Percentiles rank a stretch among this genome's conserved stretches.
Conservation (phyloP, 208 protist species). For the Leishmania aethiopica region DNA sequence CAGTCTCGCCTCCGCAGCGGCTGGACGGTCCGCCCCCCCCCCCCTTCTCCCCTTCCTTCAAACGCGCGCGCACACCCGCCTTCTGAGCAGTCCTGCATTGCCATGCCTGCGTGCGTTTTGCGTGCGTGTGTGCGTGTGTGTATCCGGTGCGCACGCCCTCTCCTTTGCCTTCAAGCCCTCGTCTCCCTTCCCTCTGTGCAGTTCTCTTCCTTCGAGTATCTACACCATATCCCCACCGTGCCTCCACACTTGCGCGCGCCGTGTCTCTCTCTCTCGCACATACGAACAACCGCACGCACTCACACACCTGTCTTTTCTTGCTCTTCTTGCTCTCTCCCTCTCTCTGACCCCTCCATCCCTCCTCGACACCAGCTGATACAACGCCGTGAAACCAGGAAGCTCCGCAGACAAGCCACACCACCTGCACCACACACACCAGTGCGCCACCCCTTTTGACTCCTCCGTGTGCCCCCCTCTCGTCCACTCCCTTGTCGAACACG, state of each 20-base stretch:
- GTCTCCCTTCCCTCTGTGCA: not conserved
- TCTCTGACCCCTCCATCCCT: not conserved
- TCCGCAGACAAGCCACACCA: not conserved
- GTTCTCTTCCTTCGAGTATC: not conserved
- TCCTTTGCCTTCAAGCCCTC: not conserved
- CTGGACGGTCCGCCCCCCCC: not conserved
- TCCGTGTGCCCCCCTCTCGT: not conserved
- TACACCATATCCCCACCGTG: not conserved
- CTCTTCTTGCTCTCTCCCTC: not conserved
- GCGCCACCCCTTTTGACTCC: not conserved
- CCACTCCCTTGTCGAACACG: not conserved
- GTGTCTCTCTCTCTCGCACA: constrained; percentile 5
- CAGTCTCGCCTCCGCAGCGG: not conserved
- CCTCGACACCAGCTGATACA: not conserved
- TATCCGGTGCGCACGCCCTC: not conserved
- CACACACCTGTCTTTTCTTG: not conserved
- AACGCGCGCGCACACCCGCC: not conserved
- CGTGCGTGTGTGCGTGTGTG: not conserved
- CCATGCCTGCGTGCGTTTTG: not conserved
- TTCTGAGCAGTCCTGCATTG: not conserved
- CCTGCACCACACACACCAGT: not conserved
- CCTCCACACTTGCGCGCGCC: constrained; percentile 2
- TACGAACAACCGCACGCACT: not conserved
- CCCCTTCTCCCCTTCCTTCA: not conserved
- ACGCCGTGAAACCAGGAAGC: not conserved